Base-by-base conservation (phyloP, 2,329 filamentous ascomycete genomes). In the Onygena corvina region DNA sequence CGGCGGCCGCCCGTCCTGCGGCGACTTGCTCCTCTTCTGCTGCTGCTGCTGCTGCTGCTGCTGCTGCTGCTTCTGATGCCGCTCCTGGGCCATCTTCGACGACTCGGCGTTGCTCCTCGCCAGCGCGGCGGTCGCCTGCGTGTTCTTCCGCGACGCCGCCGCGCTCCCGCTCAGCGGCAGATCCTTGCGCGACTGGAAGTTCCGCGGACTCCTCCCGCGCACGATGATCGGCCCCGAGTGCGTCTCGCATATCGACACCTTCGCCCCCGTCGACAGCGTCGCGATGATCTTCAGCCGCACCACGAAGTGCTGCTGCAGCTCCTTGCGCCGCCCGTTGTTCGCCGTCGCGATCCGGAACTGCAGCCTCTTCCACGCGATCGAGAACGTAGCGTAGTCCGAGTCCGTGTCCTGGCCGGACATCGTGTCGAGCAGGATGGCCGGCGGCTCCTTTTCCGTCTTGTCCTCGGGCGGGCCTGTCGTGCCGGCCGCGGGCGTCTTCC, bases 281-380 rank as follows among this genome's bases (percentile, higher is more conserved):
- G 83, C 89, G 55, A 89, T 73, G 7, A 94, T 82, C 65, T 90
- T 94, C 47, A 96, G 71, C 54, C 88, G 83, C 51, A 96, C 76
- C 8, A 94, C 81, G 65, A 96, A 96, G 68, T 96, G 90, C 63
- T 96, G 90, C 63, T 96, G 90, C 40, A 96, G 76, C 64, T 96
- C 90, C 70, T 94, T 94, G 54, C 90, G 77, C 52, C 90, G 80
- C 8, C 90, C 90, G 63, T 96, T 96, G 69, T 96, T 96, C 50
- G 90, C 90, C 6, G 90, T 96, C 14, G 90, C 90, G 64, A 90
- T 94, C 59, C 90, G 77, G 62, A 96, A 96, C 60, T 96, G 90
- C 53, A 96, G 70, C 51, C 90, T 78, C 59, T 92, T 88, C 87
- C 90, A 96, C 42, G 88, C 86, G 55, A 96, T 89, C 3, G 89